Base-by-base conservation (phyloP, 768 basidiomycete genomes). In the Russula sp. region DNA sequence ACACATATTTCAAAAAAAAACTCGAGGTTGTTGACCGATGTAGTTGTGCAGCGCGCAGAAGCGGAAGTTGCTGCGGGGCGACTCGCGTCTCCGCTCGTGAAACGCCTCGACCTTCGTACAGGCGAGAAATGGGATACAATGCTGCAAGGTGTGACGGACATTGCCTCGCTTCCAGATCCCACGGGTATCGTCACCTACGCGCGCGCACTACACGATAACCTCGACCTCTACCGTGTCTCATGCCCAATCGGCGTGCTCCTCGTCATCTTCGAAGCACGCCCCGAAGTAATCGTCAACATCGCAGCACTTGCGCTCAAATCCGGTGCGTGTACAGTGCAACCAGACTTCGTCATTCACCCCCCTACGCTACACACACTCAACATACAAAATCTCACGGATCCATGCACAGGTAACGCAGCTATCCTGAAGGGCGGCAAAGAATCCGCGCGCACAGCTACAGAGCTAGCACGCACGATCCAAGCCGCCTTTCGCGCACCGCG, bases 381-480 rank as follows among this genome's bases (percentile, higher is more conserved):
- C 30, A 34, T 34, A 11, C 1, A 34, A 34, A 34, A 34, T 34
- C 34, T 6, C 10, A 20, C 4, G 6, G n/a, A 36, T 3, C 1
- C n/a, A n/a, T n/a, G 28, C 16, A 24, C 68, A 97, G 96, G 96
- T 1, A 99, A 99, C 73, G 89, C 94, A 24, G 96, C 95, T 10
- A 98, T 99, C 63, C 77, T 98, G 34, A 98, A 99, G 76, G 96
- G 97, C 11, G 97, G 97, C 7, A 98, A 96, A 73, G 97, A 99
- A 73, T 98, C 96, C 5, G 83, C 84, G 54, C 79, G 85, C 62
- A 97, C 97, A 1, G 83, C 93, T 3, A 74, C 79, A 5, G 78
- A 94, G 30, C 83, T 99, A 38, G 84, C 93, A 1, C 77, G 84
- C 67, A 85, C 92, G 52, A 98, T 98, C 69, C 84, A 89, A 18